Evolutionary conservation across 1,284 basidiomycete genomes (phyloP).

Genomic region (Moniliella sp.): DNA sequence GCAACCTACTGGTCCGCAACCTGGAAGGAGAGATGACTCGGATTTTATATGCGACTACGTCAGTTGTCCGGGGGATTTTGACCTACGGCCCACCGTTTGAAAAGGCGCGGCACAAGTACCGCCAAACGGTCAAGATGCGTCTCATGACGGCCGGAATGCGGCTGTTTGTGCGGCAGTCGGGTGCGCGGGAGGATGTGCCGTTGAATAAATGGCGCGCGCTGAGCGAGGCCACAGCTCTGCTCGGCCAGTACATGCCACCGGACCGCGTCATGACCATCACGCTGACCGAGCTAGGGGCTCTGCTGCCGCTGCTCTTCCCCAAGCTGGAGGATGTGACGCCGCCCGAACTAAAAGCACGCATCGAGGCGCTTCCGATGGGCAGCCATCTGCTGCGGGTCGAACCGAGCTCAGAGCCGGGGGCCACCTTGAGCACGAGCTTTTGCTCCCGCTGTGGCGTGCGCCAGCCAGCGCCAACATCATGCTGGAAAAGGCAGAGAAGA

Average conservation of each 20-base stretch:
- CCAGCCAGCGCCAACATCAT: slow-evolving; percentile 26
- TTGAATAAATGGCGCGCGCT: slow-evolving; percentile 48
- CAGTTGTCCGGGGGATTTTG: slow-evolving; percentile 52
- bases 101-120: slow-evolving; percentile 3
- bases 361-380: not conserved
- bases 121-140: slow-evolving; percentile 50
- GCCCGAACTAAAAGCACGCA: not conserved
- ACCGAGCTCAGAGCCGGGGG: not conserved
- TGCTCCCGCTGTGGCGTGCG: slow-evolving; percentile 27
- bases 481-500: slow-evolving; percentile 33
- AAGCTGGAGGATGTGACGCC: not conserved
- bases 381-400: not conserved
- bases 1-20: slow-evolving; percentile 66
- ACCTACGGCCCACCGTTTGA: slow-evolving; percentile 44
- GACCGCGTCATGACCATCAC: slow-evolving; percentile 46
- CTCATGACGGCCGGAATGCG: slow-evolving; percentile 80
- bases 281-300: slow-evolving; percentile 44
- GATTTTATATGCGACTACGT: slow-evolving; percentile 71
- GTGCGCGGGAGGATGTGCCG: slow-evolving; percentile 36
- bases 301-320: slow-evolving; percentile 36
- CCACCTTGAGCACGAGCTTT: slow-evolving; percentile 13
- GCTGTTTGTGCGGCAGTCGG: slow-evolving; percentile 40
- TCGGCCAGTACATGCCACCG: slow-evolving; percentile 56
- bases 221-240: slow-evolving; percentile 59
- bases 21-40: slow-evolving; percentile 54